Base-by-base conservation (phyloP, 2,329 filamentous ascomycete species). In the Aspergillus sclerotialis region DNA sequence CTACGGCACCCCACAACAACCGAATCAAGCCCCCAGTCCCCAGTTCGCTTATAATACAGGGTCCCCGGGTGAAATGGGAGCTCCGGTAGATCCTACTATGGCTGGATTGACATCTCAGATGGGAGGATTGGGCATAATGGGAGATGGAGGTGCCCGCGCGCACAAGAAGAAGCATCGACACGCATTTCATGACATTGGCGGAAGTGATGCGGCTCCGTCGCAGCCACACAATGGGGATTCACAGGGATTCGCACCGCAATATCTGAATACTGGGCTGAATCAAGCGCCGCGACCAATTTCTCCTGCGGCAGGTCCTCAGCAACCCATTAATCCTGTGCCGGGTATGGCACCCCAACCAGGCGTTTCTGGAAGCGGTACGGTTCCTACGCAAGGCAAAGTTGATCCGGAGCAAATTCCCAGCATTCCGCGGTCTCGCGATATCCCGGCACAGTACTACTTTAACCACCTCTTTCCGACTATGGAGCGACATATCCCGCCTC, bases 371-470 rank as follows among this genome's bases (percentile, higher is more conserved):
- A 65, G 75, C 5, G 74, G 74, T 17, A 66, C 76, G 5, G 74
- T 80, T 23, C 72, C 80, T 16, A 78, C 80, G 7, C 80, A 84
- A 63, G 78, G 80, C 33, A 78, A 80, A 52, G 84, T 96, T 35
- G 87, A 94, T 42, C 80, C 88, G 12, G 88, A 96, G 55, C 86
- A 94, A 52, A 85, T 95, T 50, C 92, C 92, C 27, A 95, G 89
- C 56, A 77, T 98, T 32, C 89, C 92, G 9, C 66, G 81, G 48
- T 85, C 88, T 49, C 79, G 92, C 66, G 92, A 98, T 60, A 64
- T 76, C 6, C 74, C 85, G 6, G 85, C 92, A 45, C 80, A 83
- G 45, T 83, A 89, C 65, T 98, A 90, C 58, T 75, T 93, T 49
- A 79, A 74, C 48, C 84, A 94, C 60, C 73, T 94, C 33, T 96